Evolutionary conservation across 225 moss, liverwort and hornwort genomes (phyloP).

Genomic region (Asterella californica): DNA sequence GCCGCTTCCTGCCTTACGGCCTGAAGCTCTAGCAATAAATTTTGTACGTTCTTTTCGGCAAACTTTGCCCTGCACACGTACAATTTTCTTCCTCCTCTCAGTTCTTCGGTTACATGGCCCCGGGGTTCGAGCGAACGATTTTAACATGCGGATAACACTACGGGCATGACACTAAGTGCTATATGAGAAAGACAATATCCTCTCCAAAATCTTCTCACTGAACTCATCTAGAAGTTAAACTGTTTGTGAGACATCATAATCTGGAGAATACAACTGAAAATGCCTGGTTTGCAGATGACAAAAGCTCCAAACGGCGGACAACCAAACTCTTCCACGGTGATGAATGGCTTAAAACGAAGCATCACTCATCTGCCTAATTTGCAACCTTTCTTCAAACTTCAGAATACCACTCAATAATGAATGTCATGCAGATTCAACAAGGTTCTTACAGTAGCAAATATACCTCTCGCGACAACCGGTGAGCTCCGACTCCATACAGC

Average conservation of each 20-base stretch:
- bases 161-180: neutral
- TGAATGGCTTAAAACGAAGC: neutral
- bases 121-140: neutral
- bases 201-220: too few species aligned
- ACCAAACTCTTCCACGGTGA: neutral
- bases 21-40: constrained; percentile 66
- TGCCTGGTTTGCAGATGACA: neutral
- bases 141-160: neutral
- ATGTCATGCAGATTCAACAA: neutral
- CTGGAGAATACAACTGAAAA: neutral
- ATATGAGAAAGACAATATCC: too few species aligned
- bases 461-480: constrained; percentile 71
- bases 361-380: neutral
- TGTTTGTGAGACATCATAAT: neutral
- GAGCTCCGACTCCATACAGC: constrained; percentile 72
- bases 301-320: too few species aligned
- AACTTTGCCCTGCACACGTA: constrained; percentile 58
- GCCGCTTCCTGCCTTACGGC: constrained; percentile 62
- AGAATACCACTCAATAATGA: neutral
- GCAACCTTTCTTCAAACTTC: neutral
- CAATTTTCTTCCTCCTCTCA: neutral
- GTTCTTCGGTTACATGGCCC: neutral
- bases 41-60: constrained; percentile 71
- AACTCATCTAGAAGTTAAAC: neutral
- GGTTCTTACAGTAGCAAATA: neutral